A percentile compares a stretch with the other conserved stretches of the same genome.
Conservation (phyloP, 1,284 basidiomycete genomes). For the Ganoderma sinense region DNA sequence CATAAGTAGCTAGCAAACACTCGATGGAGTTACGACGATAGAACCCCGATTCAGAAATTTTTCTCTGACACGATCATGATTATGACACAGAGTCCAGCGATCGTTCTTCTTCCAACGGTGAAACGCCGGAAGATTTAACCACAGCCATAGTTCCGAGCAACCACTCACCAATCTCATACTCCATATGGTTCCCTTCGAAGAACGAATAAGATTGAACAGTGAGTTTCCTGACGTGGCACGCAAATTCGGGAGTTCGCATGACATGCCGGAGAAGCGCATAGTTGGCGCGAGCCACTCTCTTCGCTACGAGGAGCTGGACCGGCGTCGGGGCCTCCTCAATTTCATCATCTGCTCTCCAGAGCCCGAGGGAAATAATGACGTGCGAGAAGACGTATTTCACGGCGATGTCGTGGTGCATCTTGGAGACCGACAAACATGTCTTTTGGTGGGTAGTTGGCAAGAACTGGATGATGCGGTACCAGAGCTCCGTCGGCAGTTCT, state of each 20-base stretch:
- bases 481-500: constrained; percentile 6
- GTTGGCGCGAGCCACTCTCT: neutral
- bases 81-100: no score
- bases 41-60: no score
- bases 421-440: constrained; percentile 3
- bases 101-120: no score
- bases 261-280: constrained; percentile 20
- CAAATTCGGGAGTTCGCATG: constrained; percentile 18
- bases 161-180: constrained; percentile 9
- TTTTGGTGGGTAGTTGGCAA: neutral
- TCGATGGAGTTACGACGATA: no score
- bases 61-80: no score
- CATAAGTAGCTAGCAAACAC: no score
- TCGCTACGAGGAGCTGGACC: neutral
- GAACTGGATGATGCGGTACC: constrained; percentile 1
- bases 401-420: constrained; percentile 8
- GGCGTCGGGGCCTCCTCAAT: neutral
- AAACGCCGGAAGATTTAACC: neutral
- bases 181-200: neutral
- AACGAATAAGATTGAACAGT: constrained; percentile 16
- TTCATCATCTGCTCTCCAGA: constrained; percentile 1
- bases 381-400: constrained; percentile 2
- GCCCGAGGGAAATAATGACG: neutral
- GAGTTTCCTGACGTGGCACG: constrained; percentile 19
- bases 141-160: neutral